Conservation (phyloP, 257 asterid species). For the Avicennia marina region DNA sequence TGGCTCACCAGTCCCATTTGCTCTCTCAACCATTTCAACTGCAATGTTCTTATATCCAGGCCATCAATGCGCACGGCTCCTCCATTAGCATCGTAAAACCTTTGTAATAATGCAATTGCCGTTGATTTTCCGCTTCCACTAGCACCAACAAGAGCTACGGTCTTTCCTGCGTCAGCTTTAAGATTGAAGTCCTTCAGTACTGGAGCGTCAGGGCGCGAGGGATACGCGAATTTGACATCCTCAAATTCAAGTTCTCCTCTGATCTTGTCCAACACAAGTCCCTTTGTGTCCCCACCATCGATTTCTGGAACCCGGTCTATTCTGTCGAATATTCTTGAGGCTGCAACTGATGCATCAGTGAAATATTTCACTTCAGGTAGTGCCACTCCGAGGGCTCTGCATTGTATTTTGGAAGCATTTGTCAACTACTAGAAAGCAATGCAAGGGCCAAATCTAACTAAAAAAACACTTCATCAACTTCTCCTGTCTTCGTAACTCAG, state of each 20-base stretch:
- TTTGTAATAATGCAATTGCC: slow-evolving; percentile 56
- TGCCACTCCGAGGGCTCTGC: slow-evolving; percentile 80
- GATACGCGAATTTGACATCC: slow-evolving; percentile 51
- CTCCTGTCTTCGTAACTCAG: too few relatives aligned
- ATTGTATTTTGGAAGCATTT: background rate
- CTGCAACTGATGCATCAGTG: slow-evolving; percentile 78
- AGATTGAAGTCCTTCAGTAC: slow-evolving; percentile 67
- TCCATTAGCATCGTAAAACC: slow-evolving; percentile 60
- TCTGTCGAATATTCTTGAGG: slow-evolving; percentile 59
- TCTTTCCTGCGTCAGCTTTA: slow-evolving; percentile 65
- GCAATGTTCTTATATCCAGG: slow-evolving; percentile 46
- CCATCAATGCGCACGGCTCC: slow-evolving; percentile 68
- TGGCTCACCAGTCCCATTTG: slow-evolving; percentile 91
- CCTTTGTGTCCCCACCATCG: slow-evolving; percentile 45
- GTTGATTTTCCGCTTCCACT: slow-evolving; percentile 96
- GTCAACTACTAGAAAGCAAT: too few relatives aligned
- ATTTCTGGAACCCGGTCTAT: slow-evolving; percentile 68
- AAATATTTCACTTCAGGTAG: slow-evolving; percentile 76
- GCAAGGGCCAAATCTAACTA: too few relatives aligned
- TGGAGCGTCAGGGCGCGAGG: slow-evolving; percentile 55
- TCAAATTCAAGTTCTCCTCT: slow-evolving; percentile 63
- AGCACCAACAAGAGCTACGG: slow-evolving; percentile 81
- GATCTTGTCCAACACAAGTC: slow-evolving; percentile 36
- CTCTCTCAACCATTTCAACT: slow-evolving; percentile 71
- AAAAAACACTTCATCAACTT: too few relatives aligned